Evolutionary conservation across 176 grass and related monocot species (phyloP).

Genomic region (Otatea glauca): DNA sequence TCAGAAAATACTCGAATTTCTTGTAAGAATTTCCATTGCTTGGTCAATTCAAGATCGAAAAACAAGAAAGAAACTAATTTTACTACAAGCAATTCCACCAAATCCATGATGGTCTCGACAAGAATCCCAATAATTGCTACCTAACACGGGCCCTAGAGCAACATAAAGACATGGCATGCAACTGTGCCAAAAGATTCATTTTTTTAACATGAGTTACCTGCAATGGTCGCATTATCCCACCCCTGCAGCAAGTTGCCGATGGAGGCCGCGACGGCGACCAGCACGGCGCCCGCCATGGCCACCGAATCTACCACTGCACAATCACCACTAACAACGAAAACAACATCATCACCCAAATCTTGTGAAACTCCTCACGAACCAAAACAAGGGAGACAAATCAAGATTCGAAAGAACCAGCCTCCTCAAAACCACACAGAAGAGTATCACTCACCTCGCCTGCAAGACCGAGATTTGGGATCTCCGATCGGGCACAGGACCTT

Average conservation of each 20-base stretch:
- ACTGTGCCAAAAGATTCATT: conserved; percentile 21
- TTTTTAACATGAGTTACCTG: conserved; percentile 55
- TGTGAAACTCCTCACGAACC: not conserved
- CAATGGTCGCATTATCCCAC: conserved; percentile 94
- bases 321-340: conserved; percentile 7
- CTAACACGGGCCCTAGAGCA: conserved; percentile 41
- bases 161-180: conserved; percentile 28
- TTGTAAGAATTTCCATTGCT: not conserved
- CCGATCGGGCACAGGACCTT: conserved; percentile 18
- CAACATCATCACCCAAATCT: not conserved
- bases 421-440: not conserved
- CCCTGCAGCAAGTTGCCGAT: conserved; percentile 85
- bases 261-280: conserved; percentile 81
- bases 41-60: not conserved
- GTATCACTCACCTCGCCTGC: conserved; percentile 15
- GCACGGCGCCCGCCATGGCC: conserved; percentile 75
- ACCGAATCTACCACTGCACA: conserved; percentile 50
- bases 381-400: not conserved
- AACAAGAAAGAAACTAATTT: conserved; percentile 8
- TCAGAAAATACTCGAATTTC: conserved; percentile 7
- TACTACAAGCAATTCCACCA: conserved; percentile 31
- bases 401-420: not conserved
- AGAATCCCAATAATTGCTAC: conserved; percentile 62
- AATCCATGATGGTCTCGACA: conserved; percentile 47
- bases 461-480: conserved; percentile 36